Evolutionary conservation across 176 grass and related monocot species (phyloP).

Genomic region (Musa schizocarpa): DNA sequence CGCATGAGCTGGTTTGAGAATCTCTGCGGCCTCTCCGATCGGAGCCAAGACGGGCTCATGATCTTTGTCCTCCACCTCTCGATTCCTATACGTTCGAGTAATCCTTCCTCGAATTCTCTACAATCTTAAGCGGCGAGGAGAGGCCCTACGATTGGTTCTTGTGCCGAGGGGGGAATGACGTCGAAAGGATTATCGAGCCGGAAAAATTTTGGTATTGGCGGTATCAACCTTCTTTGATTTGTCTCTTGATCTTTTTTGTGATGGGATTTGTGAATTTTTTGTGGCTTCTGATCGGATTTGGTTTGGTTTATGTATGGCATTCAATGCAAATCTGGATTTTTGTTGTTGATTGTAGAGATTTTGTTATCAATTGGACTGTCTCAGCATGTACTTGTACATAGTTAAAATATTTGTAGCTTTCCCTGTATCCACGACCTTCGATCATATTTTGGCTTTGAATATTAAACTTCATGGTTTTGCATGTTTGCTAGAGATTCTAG

Average conservation of each 20-base stretch:
- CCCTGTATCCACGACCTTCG: not conserved
- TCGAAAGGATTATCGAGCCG: not conserved
- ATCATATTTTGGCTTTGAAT: not conserved
- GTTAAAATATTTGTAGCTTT: not conserved
- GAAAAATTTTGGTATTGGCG: not conserved
- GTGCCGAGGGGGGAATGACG: not conserved
- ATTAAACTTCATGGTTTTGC: not conserved
- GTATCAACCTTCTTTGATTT: not conserved
- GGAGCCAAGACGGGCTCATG: constrained; percentile 72
- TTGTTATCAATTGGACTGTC: too few relatives aligned
- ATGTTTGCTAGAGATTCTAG: not conserved
- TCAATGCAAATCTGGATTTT: too few relatives aligned
- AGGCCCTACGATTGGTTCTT: not conserved
- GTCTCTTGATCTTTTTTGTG: not conserved
- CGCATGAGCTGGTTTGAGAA: constrained; percentile 78
- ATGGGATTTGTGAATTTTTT: too few relatives aligned
- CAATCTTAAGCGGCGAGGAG: constrained; percentile 36
- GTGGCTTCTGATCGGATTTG: too few relatives aligned
- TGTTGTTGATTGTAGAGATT: too few relatives aligned
- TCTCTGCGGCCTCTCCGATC: constrained; percentile 38
- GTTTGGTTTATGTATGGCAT: not conserved
- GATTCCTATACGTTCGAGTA: constrained; percentile 88
- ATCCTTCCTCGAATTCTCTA: constrained; percentile 16
- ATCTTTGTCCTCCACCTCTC: constrained; percentile 92
- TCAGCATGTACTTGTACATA: too few relatives aligned